phyloP scores from a whole-genome alignment of 2,329 filamentous ascomycete species.

The Fusarium mexicanum region DNA sequence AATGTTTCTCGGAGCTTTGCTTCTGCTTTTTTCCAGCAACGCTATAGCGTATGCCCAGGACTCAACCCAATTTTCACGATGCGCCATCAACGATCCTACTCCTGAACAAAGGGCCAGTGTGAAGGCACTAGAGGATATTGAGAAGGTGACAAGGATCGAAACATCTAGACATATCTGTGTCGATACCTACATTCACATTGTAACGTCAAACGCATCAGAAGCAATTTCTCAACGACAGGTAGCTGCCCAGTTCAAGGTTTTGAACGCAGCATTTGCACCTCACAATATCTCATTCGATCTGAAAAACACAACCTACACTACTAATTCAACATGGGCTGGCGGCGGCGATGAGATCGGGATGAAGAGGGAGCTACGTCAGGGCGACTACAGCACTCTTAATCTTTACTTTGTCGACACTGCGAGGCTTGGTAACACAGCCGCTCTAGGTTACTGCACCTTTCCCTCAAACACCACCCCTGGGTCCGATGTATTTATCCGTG shows the following conservation, averaged over 20 bases:
- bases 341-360: background rate
- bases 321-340: background rate
- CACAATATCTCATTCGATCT: background rate
- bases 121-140: background rate
- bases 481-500: background rate
- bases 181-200: background rate
- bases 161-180: background rate
- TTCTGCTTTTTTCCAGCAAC: background rate
- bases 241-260: background rate
- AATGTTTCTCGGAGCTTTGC: background rate
- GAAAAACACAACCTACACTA: background rate
- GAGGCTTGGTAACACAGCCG: background rate
- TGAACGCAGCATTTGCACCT: background rate
- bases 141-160: background rate
- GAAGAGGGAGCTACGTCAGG: background rate
- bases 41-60: fast-evolving
- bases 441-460: background rate
- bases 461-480: background rate
- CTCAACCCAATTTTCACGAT: background rate
- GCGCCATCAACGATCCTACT: background rate
- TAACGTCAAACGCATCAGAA: background rate
- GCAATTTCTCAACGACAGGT: background rate
- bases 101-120: background rate
- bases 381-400: background rate
- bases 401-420: background rate